Evolutionary conservation across 169 alveolate species (phyloP).

Genomic region (Miamiensis avidus): DNA sequence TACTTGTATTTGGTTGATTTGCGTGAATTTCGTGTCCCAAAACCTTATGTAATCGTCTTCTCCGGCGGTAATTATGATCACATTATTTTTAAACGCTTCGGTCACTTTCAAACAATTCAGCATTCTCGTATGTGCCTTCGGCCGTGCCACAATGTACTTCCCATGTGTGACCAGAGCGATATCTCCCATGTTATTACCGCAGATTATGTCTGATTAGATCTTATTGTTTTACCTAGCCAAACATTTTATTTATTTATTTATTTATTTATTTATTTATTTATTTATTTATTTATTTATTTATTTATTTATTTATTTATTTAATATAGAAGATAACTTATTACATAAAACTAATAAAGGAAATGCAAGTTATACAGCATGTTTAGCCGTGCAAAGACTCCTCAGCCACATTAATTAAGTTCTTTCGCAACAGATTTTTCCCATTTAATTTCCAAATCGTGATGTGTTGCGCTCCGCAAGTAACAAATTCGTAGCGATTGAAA

Average conservation of each 20-base stretch:
- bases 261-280: no score
- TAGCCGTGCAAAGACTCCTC: constrained; percentile 30
- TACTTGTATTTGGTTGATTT: constrained; percentile 39
- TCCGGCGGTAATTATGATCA: constrained; percentile 73
- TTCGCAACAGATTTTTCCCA: constrained; percentile 61
- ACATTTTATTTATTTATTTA: no score
- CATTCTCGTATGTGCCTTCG: constrained; percentile 73
- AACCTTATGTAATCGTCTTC: constrained; percentile 82
- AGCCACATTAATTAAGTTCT: constrained; percentile 25
- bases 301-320: no score
- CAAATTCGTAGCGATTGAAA: constrained; percentile 60
- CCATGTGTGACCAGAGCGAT: constrained; percentile 67
- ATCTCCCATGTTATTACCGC: constrained; percentile 80
- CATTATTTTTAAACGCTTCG: constrained; percentile 45
- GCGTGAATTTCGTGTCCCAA: constrained; percentile 77
- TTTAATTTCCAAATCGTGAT: constrained; percentile 73
- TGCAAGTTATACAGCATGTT: constrained; percentile 43
- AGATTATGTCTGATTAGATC: constrained; percentile 68
- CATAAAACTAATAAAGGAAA: constrained; percentile 28
- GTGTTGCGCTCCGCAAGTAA: constrained; percentile 76
- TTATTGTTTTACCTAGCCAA: constrained; percentile 56
- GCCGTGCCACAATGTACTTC: constrained; percentile 63
- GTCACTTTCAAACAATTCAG: constrained; percentile 71
- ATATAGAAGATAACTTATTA: no score
- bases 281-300: no score